Conservation (phyloP, 352 stramenopile species). For the Phytophthora lateralis region DNA sequence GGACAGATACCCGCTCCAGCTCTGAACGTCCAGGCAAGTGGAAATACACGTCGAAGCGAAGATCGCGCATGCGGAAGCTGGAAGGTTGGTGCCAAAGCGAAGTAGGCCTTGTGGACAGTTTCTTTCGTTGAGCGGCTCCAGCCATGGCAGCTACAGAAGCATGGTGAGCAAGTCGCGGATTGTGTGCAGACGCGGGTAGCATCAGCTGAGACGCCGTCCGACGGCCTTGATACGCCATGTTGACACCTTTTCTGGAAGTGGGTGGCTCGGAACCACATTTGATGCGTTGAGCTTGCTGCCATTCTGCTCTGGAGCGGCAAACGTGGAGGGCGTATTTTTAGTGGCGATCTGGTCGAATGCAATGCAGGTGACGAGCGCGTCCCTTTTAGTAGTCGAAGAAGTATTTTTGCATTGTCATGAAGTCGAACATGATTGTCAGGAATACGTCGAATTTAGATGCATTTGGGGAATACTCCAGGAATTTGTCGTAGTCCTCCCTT, state of each 20-base stretch:
- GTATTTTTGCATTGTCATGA: background rate
- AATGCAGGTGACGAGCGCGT: conserved; percentile 3
- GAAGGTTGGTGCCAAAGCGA: conserved; percentile 29
- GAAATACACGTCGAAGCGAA: conserved; percentile 61
- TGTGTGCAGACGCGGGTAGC: conserved; percentile 1
- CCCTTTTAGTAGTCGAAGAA: conserved; percentile 2
- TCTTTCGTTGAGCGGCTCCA: conserved; percentile 13
- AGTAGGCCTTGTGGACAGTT: conserved; percentile 5
- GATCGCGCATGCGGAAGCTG: conserved; percentile 24
- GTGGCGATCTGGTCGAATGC: conserved; percentile 7
- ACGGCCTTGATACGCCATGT: conserved; percentile 12
- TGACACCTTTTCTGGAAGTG: background rate
- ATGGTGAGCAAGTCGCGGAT: conserved; percentile 20
- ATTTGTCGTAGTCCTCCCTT: no score
- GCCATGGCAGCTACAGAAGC: conserved; percentile 16
- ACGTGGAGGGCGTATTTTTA: conserved; percentile 23
- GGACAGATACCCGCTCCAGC: conserved; percentile 45
- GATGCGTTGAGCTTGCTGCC: background rate
- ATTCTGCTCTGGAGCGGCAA: background rate
- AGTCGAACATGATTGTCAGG: background rate
- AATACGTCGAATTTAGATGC: no score
- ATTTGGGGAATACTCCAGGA: no score
- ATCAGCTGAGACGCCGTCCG: conserved; percentile 8
- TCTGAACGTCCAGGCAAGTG: conserved; percentile 41
- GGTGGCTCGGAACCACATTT: background rate